A percentile compares a stretch with the other conserved stretches of the same genome.
Conservation (phyloP, 2,329 filamentous ascomycete species). For the Colletotrichum shisoi region DNA sequence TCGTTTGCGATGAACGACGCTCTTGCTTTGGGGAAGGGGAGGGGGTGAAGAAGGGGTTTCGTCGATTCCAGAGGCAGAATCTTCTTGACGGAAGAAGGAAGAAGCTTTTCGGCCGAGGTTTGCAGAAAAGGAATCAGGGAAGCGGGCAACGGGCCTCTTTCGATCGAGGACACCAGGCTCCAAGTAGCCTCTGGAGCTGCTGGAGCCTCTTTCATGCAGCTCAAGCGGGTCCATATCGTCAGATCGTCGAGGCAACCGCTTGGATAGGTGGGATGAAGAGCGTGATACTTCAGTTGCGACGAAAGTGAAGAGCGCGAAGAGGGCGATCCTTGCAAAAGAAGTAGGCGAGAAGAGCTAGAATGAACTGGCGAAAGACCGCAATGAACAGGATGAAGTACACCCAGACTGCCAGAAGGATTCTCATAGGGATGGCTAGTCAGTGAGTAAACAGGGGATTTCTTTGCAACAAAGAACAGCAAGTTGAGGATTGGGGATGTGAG, state of each 20-base stretch:
- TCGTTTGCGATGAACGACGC: conserved; percentile 25
- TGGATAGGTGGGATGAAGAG: too few relatives aligned
- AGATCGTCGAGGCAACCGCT: not conserved
- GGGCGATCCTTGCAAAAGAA: not conserved
- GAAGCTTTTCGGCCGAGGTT: conserved; percentile 31
- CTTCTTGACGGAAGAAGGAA: conserved; percentile 14
- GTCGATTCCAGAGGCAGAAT: conserved; percentile 5
- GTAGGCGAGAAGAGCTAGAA: not conserved
- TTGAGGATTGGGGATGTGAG: not conserved
- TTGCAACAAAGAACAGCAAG: not conserved
- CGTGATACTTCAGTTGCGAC: not conserved
- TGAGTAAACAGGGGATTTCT: not conserved
- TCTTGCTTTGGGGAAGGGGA: conserved; percentile 23
- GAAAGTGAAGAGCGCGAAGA: conserved; percentile 4
- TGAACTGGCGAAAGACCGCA: not conserved
- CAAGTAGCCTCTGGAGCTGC: conserved; percentile 26
- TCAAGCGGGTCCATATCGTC: conserved; percentile 12
- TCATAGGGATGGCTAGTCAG: not conserved
- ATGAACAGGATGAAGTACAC: conserved; percentile 1
- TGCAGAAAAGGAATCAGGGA: conserved; percentile 36
- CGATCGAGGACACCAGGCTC: conserved; percentile 33
- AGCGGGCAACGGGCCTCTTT: conserved; percentile 34
- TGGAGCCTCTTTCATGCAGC: not conserved
- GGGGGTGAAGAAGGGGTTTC: not conserved
- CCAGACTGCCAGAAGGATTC: not conserved